A percentile compares a stretch with the other conserved stretches of the same genome.
Evolutionary conservation across 495 filamentous ascomycete species (phyloP).

Genomic region (Beverwykella pulmonaria): DNA sequence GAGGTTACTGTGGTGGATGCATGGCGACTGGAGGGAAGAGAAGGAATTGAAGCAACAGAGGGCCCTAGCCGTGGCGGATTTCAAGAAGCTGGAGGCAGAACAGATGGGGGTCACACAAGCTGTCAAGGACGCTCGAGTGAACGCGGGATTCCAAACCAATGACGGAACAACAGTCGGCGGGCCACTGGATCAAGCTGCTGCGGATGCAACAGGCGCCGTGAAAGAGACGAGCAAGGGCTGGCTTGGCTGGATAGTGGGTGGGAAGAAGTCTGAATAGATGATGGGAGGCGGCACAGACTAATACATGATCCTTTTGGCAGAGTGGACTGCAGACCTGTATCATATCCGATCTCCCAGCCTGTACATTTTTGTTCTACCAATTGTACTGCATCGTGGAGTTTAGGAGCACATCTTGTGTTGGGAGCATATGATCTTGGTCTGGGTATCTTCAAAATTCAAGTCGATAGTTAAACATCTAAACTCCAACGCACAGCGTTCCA

Average conservation of each 20-base stretch:
- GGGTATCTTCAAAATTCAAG: conserved; percentile 29
- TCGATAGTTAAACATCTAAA: not conserved
- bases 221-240: conserved; percentile 38
- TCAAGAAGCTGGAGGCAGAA: conserved; percentile 15
- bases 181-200: conserved; percentile 34
- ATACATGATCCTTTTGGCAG: conserved; percentile 24
- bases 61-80: conserved; percentile 14
- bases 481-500: not conserved
- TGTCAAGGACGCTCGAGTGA: conserved; percentile 21
- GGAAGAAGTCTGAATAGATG: conserved; percentile 31
- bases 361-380: conserved; percentile 23
- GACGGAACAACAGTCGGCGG: conserved; percentile 8
- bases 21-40: conserved; percentile 34
- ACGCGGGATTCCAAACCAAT: not conserved
- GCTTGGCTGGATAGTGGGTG: conserved; percentile 39
- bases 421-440: conserved; percentile 13
- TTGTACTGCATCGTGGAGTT: conserved; percentile 31
- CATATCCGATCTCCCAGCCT: conserved; percentile 34
- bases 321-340: conserved; percentile 11
- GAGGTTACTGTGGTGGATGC: conserved; percentile 29
- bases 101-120: conserved; percentile 24
- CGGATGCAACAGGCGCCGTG: conserved; percentile 36
- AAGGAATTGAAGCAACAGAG: conserved; percentile 28
- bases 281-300: conserved; percentile 21
- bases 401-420: not conserved